A percentile compares a stretch with the other conserved stretches of the same genome.
phyloP scores from a whole-genome alignment of 805 yeast genomes.

The Brettanomyces custersianus region DNA sequence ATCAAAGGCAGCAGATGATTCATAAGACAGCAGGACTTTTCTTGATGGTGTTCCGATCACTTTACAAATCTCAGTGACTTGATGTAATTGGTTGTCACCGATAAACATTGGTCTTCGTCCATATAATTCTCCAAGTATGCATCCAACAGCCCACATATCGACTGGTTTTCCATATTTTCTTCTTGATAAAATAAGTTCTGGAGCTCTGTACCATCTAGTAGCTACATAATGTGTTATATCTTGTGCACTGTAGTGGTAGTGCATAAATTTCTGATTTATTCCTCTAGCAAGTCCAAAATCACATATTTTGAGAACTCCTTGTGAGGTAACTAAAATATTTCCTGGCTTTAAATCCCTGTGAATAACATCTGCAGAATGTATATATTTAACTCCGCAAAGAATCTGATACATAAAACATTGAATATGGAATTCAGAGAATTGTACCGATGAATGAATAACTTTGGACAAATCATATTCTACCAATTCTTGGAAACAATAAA shows the following conservation, averaged over 20 bases:
- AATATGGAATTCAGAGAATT: slow-evolving; percentile 78
- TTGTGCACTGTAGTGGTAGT: slow-evolving; percentile 27
- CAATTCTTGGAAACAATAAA: slow-evolving; percentile 82
- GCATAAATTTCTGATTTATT: slow-evolving; percentile 28
- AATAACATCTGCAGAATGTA: slow-evolving; percentile 86
- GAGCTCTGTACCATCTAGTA: slow-evolving; percentile 93
- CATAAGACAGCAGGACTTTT: slow-evolving; percentile 33
- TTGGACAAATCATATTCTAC: slow-evolving; percentile 74
- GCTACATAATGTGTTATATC: slow-evolving; percentile 79
- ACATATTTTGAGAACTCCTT: slow-evolving; percentile 76
- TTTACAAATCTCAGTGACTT: slow-evolving; percentile 57
- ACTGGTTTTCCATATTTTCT: slow-evolving; percentile 56
- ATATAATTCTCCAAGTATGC: slow-evolving; percentile 78
- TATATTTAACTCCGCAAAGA: slow-evolving; percentile 76
- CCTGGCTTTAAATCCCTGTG: slow-evolving; percentile 93
- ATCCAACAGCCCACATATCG: slow-evolving; percentile 93
- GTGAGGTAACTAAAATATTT: slow-evolving; percentile 65
- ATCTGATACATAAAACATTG: slow-evolving; percentile 72
- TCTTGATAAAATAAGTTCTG: slow-evolving; percentile 67
- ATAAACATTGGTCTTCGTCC: slow-evolving; percentile 73
- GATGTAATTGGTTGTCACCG: slow-evolving; percentile 67
- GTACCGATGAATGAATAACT: slow-evolving; percentile 70
- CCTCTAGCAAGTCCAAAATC: slow-evolving; percentile 94
- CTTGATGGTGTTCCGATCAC: slow-evolving; percentile 64
- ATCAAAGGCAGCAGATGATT: slow-evolving; percentile 38